Conservation (phyloP, 2,329 filamentous ascomycete genomes). For the Rhynchosporium agropyri region DNA sequence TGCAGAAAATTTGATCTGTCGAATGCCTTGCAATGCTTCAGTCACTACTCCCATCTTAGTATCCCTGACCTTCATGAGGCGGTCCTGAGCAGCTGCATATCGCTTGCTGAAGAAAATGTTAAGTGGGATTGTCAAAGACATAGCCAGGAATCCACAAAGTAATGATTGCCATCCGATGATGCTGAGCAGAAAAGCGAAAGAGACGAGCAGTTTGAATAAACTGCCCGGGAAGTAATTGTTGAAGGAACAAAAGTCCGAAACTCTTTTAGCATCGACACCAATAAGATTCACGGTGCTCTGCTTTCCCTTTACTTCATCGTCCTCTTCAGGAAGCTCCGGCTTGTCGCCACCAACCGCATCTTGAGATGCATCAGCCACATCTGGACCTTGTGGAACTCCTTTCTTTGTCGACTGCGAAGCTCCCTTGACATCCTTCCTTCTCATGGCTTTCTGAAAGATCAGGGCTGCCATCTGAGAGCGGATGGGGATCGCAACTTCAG, state of each 20-base stretch:
- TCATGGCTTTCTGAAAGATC: constrained; percentile 76
- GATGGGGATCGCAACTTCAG: constrained; percentile 65
- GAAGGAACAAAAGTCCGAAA: constrained; percentile 69
- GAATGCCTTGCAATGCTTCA: constrained; percentile 76
- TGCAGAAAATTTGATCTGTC: constrained; percentile 84
- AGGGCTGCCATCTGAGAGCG: constrained; percentile 71
- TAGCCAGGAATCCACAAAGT: constrained; percentile 64
- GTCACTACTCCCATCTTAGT: constrained; percentile 75
- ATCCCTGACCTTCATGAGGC: constrained; percentile 75
- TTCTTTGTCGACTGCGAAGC: constrained; percentile 51
- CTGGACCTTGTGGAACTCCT: constrained; percentile 32
- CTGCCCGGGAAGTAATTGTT: constrained; percentile 67
- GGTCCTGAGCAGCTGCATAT: constrained; percentile 66
- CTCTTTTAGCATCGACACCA: constrained; percentile 71
- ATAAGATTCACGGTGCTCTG: constrained; percentile 79
- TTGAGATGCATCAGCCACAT: constrained; percentile 35
- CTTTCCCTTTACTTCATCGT: constrained; percentile 58
- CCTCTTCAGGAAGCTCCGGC: constrained; percentile 44
- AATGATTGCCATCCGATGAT: constrained; percentile 74
- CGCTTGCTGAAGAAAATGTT: constrained; percentile 68
- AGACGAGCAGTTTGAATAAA: constrained; percentile 64
- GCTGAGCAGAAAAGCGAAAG: constrained; percentile 65
- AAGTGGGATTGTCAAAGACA: constrained; percentile 65
- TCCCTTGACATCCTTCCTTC: constrained; percentile 75
- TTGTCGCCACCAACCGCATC: constrained; percentile 40